phyloP scores from a whole-genome alignment of 1,284 basidiomycete genomes.

The Ganoderma leucocontextum region DNA sequence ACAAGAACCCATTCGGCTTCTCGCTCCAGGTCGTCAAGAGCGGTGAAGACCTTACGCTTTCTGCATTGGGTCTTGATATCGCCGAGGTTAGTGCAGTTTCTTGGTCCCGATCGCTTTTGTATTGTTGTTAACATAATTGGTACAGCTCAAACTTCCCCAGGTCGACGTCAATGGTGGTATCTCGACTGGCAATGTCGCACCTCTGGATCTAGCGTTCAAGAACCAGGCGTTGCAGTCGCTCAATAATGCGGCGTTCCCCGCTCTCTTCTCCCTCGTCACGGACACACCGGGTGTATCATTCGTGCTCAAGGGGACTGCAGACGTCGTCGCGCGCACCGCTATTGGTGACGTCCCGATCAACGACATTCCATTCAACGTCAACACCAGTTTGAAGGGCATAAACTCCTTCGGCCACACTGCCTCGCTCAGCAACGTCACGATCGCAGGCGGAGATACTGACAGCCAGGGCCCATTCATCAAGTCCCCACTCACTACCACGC shows the following conservation, averaged over 20 bases:
- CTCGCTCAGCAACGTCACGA: conserved; percentile 58
- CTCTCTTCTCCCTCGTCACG: conserved; percentile 68
- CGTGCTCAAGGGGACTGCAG: conserved; percentile 63
- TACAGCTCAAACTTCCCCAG: conserved; percentile 64
- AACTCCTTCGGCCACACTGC: conserved; percentile 62
- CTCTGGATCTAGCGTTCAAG: conserved; percentile 63
- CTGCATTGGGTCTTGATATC: conserved; percentile 56
- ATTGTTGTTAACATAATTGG: conserved; percentile 19
- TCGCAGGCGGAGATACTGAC: conserved; percentile 68
- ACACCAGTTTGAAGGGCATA: conserved; percentile 63
- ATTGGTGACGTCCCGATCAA: conserved; percentile 76
- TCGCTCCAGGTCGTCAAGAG: conserved; percentile 70
- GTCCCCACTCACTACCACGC: conserved; percentile 58
- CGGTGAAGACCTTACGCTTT: conserved; percentile 62
- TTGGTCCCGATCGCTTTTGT: neutral
- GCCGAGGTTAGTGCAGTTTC: conserved; percentile 53
- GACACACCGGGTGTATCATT: conserved; percentile 56
- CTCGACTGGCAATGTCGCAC: conserved; percentile 58
- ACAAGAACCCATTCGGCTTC: conserved; percentile 84
- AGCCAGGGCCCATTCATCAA: conserved; percentile 54
- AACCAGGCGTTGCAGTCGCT: conserved; percentile 63
- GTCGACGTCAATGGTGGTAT: conserved; percentile 64
- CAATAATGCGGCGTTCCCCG: conserved; percentile 61
- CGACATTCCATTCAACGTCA: conserved; percentile 72
- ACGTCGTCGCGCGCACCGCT: conserved; percentile 68